phyloP scores from a whole-genome alignment of 208 protist genomes.

The Sergeia podlipaevii region DNA sequence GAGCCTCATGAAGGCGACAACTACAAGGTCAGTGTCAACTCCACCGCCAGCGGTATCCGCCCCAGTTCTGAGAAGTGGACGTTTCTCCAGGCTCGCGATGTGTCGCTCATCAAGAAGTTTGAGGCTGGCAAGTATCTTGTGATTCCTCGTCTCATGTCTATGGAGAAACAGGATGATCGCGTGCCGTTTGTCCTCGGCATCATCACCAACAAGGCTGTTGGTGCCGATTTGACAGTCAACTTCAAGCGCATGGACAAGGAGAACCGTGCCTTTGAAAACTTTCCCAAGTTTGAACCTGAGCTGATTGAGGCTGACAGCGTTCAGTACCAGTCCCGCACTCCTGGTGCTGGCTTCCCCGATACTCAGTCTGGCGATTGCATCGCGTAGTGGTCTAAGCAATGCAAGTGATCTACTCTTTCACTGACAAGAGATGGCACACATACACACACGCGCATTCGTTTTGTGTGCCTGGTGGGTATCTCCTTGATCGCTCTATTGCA shows the following conservation, averaged over 20 bases:
- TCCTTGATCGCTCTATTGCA: too few species aligned
- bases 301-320: slow-evolving; percentile 30
- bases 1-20: slow-evolving; percentile 17
- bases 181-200: slow-evolving; percentile 73
- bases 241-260: slow-evolving; percentile 54
- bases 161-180: too few species aligned
- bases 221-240: slow-evolving; percentile 50
- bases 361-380: slow-evolving; percentile 34
- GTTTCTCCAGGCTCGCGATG: slow-evolving; percentile 80
- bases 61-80: slow-evolving; percentile 62
- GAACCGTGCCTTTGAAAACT: slow-evolving; percentile 79
- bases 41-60: slow-evolving; percentile 34
- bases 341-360: slow-evolving; percentile 47
- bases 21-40: slow-evolving; percentile 64
- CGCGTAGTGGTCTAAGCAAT: slow-evolving; percentile 12
- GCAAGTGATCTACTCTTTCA: too few species aligned
- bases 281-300: slow-evolving; percentile 74
- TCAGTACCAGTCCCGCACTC: slow-evolving; percentile 62
- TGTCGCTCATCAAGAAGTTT: slow-evolving; percentile 56
- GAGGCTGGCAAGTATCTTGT: slow-evolving; percentile 58
- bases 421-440: background rate
- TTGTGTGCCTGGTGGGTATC: too few species aligned
- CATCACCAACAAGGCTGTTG: slow-evolving; percentile 58
- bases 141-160: slow-evolving; percentile 71
- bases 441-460: background rate